Evolutionary conservation across 257 asterid genomes (phyloP).

Genomic region (Verbascum thapsus): DNA sequence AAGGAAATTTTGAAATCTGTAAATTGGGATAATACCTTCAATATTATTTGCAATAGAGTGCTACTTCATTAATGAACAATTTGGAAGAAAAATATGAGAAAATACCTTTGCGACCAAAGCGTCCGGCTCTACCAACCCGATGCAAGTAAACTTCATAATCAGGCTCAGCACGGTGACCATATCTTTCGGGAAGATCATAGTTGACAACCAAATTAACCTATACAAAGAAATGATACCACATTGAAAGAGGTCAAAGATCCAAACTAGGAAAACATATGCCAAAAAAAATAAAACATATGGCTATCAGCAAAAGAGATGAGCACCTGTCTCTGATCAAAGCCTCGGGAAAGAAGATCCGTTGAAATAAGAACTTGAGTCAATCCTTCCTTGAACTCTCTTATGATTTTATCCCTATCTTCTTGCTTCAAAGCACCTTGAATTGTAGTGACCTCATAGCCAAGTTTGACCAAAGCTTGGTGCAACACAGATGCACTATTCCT

Average conservation of each 20-base stretch:
- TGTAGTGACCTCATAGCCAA: constrained; percentile 89
- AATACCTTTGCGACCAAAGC: constrained; percentile 96
- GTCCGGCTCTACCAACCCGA: constrained; percentile 98
- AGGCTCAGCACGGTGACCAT: constrained; percentile 53
- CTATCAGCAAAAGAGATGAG: constrained; percentile 1
- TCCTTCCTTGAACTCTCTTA: constrained; percentile 87
- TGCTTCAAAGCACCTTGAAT: constrained; percentile 81
- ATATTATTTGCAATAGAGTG: no score
- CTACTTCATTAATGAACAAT: neutral
- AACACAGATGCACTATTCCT: constrained; percentile 51
- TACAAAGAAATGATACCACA: constrained; percentile 15
- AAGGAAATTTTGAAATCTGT: no score
- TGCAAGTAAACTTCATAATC: constrained; percentile 91
- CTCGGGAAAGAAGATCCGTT: constrained; percentile 92
- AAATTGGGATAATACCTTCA: no score
- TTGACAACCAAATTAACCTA: constrained; percentile 96
- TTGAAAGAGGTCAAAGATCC: constrained; percentile 10
- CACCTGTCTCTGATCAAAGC: constrained; percentile 93
- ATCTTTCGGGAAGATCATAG: constrained; percentile 71
- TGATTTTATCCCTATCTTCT: constrained; percentile 73
- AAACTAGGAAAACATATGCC: constrained; percentile 7
- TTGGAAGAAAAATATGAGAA: neutral
- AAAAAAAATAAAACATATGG: neutral
- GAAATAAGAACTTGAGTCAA: constrained; percentile 89
- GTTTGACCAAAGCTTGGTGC: constrained; percentile 54